A percentile compares a stretch with the other conserved stretches of the same genome.
phyloP scores from a whole-genome alignment of 306 rosid genomes.

The Rosa chinensis region DNA sequence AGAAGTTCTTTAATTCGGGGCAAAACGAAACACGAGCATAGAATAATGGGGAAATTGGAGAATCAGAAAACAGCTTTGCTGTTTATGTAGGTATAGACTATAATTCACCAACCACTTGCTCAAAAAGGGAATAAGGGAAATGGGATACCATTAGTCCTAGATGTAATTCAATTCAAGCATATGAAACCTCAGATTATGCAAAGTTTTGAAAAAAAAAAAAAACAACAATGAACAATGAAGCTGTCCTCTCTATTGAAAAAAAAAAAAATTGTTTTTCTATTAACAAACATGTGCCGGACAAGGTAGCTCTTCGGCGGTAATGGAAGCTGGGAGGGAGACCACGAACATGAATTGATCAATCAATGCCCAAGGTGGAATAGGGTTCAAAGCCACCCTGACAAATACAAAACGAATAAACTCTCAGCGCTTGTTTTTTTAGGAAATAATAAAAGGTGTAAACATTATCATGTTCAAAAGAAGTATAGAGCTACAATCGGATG shows the following conservation, averaged over 20 bases:
- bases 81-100: background rate
- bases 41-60: background rate
- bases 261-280: slow-evolving; percentile 3
- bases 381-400: slow-evolving; percentile 48
- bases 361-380: slow-evolving; percentile 49
- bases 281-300: slow-evolving; percentile 7
- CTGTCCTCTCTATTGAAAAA: background rate
- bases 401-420: slow-evolving; percentile 22
- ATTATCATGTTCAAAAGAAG: background rate
- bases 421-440: background rate
- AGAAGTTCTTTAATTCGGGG: background rate
- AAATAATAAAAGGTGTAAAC: slow-evolving; percentile 7
- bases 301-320: slow-evolving; percentile 12
- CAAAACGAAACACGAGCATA: background rate
- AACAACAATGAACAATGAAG: slow-evolving; percentile 3
- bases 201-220: background rate
- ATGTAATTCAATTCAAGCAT: background rate
- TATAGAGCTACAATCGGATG: background rate
- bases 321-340: slow-evolving; percentile 23
- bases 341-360: slow-evolving; percentile 28
- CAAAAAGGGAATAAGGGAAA: too few species aligned
- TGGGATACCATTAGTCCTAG: too few species aligned
- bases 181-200: background rate
- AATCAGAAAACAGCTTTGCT: background rate
- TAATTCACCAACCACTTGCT: background rate